Evolutionary conservation across 345 rosid species (phyloP).

Genomic region (Eucalyptus polyanthemos): DNA sequence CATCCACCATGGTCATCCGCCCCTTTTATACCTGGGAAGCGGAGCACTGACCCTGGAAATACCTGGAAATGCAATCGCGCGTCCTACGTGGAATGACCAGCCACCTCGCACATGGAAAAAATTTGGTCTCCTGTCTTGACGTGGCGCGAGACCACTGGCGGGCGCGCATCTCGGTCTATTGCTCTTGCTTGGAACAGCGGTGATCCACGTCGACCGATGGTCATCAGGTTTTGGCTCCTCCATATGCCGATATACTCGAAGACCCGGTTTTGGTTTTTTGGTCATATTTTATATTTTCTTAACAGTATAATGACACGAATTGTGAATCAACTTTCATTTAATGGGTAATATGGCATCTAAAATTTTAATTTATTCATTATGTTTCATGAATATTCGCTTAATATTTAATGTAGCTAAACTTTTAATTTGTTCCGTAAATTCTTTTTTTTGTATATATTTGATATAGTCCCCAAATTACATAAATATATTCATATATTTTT

Average conservation of each 20-base stretch:
- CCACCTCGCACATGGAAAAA: neutral
- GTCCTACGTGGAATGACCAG: neutral
- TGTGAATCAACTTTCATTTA: too few species aligned
- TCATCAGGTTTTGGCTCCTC: neutral
- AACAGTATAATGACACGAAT: neutral
- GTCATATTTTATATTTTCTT: neutral
- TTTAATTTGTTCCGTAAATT: neutral
- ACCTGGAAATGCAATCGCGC: neutral
- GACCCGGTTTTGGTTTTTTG: neutral
- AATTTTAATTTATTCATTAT: fast-evolving
- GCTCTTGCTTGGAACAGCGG: neutral
- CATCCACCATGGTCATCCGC: neutral
- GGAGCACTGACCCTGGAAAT: neutral
- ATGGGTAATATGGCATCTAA: fast-evolving
- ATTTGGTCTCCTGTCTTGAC: neutral
- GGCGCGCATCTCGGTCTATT: neutral
- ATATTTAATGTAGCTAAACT: too few species aligned
- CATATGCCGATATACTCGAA: neutral
- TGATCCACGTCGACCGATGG: neutral
- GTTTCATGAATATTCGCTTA: too few species aligned
- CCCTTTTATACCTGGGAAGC: neutral
- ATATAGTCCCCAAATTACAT: neutral
- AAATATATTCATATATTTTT: too few species aligned
- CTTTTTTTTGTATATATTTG: too few species aligned
- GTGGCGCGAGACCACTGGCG: neutral